Evolutionary conservation across 345 rosid genomes (phyloP).

Genomic region (Cardamine resedifolia): DNA sequence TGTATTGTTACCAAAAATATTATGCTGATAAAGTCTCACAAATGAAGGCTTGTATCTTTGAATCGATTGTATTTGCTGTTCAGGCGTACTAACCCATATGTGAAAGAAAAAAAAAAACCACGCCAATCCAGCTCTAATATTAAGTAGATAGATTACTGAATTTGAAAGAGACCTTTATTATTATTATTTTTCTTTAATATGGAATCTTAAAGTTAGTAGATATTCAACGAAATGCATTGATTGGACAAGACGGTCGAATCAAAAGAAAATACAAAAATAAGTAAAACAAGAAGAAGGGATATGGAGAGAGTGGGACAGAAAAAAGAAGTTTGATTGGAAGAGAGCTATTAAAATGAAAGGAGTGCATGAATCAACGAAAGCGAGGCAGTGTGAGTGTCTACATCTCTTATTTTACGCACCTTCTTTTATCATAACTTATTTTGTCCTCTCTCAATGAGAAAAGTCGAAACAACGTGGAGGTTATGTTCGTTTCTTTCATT

Average conservation of each 20-base stretch:
- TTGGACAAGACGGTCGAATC: slow-evolving; percentile 30
- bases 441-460: slow-evolving; percentile 14
- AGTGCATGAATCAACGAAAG: slow-evolving; percentile 37
- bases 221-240: slow-evolving; percentile 28
- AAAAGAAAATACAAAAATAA: not conserved
- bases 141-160: slow-evolving; percentile 1
- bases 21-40: not conserved
- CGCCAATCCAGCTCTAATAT: not conserved
- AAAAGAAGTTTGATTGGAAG: slow-evolving; percentile 31
- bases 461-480: slow-evolving; percentile 25
- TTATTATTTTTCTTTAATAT: not conserved
- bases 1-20: not conserved
- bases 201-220: slow-evolving; percentile 23
- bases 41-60: not conserved
- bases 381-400: slow-evolving; percentile 36
- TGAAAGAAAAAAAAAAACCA: not conserved
- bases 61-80: not conserved
- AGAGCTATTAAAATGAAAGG: slow-evolving; percentile 32
- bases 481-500: slow-evolving; percentile 27
- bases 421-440: slow-evolving; percentile 32
- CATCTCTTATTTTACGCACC: slow-evolving; percentile 33
- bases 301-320: slow-evolving; percentile 36
- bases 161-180: not conserved
- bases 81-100: not conserved
- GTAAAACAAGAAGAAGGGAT: slow-evolving; percentile 9